These are phyloP conservation scores for Apiotrichum laibachii DNA, from an alignment of 1,284 basidiomycete species.

Conservation along the genomic window DNA sequence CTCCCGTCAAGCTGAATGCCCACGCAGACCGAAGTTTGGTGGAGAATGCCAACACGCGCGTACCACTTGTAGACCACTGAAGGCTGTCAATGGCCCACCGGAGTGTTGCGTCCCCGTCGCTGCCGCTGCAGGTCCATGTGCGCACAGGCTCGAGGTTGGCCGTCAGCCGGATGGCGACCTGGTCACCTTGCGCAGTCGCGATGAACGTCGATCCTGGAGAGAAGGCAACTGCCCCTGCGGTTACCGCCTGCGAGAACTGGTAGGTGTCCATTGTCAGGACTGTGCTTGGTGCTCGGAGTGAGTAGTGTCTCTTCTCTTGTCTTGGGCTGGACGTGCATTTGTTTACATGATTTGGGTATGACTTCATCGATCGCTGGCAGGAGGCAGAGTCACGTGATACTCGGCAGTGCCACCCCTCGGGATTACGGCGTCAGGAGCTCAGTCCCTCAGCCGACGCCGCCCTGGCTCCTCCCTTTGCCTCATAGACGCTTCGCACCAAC, in stretches of 20 bases:
- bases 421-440: too few relatives aligned
- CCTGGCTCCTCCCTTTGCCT: too few relatives aligned
- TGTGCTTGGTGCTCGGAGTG: constrained; percentile 3
- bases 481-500: not conserved
- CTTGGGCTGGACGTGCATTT: not conserved
- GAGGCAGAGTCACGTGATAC: too few relatives aligned
- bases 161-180: constrained; percentile 44
- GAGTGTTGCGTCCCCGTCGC: not conserved
- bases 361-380: too few relatives aligned
- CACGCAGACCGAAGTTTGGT: constrained; percentile 60
- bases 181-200: constrained; percentile 34
- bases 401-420: too few relatives aligned
- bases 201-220: constrained; percentile 51
- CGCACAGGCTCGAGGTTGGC: constrained; percentile 42
- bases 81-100: constrained; percentile 61
- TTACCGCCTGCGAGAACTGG: constrained; percentile 43
- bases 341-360: too few relatives aligned
- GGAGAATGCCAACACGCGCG: constrained; percentile 72
- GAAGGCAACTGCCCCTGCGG: constrained; percentile 30
- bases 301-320: not conserved
- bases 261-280: constrained; percentile 33
- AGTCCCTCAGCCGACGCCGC: not conserved
- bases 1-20: constrained; percentile 56
- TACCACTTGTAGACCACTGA: constrained; percentile 77
- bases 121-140: constrained; percentile 34